Percentiles rank a stretch among this genome's conserved stretches.
phyloP scores from a whole-genome alignment of 331 rosid species.

The Malus hybrid region DNA sequence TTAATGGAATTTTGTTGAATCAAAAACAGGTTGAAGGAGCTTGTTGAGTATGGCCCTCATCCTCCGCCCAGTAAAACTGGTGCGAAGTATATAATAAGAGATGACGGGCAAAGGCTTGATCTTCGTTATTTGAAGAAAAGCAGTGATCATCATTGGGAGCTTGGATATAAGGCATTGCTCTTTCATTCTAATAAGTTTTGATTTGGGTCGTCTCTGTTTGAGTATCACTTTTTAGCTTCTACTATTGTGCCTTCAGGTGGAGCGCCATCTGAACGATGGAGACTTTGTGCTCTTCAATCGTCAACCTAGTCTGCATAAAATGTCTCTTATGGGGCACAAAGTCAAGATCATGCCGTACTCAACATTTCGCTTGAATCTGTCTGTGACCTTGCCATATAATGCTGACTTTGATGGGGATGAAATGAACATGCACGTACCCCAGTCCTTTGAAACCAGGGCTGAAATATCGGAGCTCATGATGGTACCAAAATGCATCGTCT shows the following conservation, averaged over 20 bases:
- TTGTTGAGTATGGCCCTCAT: slow-evolving; percentile 89
- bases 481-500: slow-evolving; percentile 98
- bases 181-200: neutral
- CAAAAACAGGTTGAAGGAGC: slow-evolving; percentile 71
- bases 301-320: slow-evolving; percentile 97
- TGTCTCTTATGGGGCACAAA: slow-evolving; percentile 99
- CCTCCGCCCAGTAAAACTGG: slow-evolving; percentile 99
- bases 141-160: slow-evolving; percentile 96
- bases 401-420: slow-evolving; percentile 98
- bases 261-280: slow-evolving; percentile 95
- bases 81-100: slow-evolving; percentile 94
- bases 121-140: slow-evolving; percentile 94
- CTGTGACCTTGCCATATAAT: slow-evolving; percentile 90
- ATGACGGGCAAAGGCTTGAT: slow-evolving; percentile 97
- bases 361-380: slow-evolving; percentile 81
- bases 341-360: slow-evolving; percentile 98
- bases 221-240: slow-evolving; percentile 9
- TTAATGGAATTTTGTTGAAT: neutral
- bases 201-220: neutral
- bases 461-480: slow-evolving; percentile 97
- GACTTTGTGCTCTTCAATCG: slow-evolving; percentile 93
- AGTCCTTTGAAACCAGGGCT: slow-evolving; percentile 95
- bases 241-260: slow-evolving; percentile 57
- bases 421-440: slow-evolving; percentile 99
- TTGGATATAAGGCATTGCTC: slow-evolving; percentile 75